These are phyloP conservation scores for Euphorbia tirucalli DNA, from an alignment of 345 rosid species.

Conservation along the genomic window DNA sequence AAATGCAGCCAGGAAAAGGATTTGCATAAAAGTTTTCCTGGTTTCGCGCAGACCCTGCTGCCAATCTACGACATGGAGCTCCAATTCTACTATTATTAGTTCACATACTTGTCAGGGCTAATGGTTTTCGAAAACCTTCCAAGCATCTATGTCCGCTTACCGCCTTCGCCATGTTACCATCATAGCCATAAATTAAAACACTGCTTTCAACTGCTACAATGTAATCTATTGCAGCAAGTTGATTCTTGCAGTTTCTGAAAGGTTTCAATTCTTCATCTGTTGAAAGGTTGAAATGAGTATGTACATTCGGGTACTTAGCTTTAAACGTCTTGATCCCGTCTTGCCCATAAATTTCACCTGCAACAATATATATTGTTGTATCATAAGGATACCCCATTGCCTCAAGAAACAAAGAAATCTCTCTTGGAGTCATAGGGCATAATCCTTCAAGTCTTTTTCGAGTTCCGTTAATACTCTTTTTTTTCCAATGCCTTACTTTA, in stretches of 20 bases:
- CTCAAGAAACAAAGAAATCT: slow-evolving; percentile 61
- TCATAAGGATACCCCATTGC: slow-evolving; percentile 59
- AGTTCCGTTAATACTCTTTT: slow-evolving; percentile 48
- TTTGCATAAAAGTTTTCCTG: slow-evolving; percentile 75
- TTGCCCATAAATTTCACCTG: slow-evolving; percentile 62
- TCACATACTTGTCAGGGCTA: slow-evolving; percentile 57
- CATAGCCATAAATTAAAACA: slow-evolving; percentile 58
- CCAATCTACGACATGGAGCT: slow-evolving; percentile 43
- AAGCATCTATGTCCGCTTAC: slow-evolving; percentile 64
- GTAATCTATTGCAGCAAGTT: slow-evolving; percentile 72
- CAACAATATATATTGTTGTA: slow-evolving; percentile 65
- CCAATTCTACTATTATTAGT: slow-evolving; percentile 32
- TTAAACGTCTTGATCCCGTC: slow-evolving; percentile 43
- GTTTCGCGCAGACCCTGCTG: slow-evolving; percentile 33
- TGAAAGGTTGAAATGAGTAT: slow-evolving; percentile 50
- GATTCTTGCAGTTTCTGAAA: slow-evolving; percentile 42
- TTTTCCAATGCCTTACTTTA: slow-evolving; percentile 54
- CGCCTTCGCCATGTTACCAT: slow-evolving; percentile 86
- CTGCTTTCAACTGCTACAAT: slow-evolving; percentile 60
- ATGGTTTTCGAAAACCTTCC: slow-evolving; percentile 70
- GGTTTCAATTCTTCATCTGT: slow-evolving; percentile 50
- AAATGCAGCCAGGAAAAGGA: slow-evolving; percentile 72
- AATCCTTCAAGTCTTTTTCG: slow-evolving; percentile 41
- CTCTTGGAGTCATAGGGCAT: slow-evolving; percentile 78
- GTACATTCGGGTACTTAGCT: slow-evolving; percentile 50